phyloP scores from a whole-genome alignment of 768 basidiomycete species.

The Rhodotorula kratochvilovae region DNA sequence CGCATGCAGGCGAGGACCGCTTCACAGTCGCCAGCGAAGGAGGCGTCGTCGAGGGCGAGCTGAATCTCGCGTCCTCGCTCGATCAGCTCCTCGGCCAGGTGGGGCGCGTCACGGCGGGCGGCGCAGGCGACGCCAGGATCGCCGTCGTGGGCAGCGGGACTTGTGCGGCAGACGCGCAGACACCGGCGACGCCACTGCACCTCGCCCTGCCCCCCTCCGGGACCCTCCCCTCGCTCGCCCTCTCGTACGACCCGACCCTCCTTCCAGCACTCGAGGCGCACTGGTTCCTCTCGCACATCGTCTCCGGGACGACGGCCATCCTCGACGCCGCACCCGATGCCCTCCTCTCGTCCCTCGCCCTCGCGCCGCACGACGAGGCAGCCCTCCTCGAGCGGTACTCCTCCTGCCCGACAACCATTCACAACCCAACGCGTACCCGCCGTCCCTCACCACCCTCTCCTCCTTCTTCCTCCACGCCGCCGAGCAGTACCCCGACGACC shows the following conservation, averaged over 20 bases:
- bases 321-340: neutral
- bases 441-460: neutral
- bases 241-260: conserved; percentile 18
- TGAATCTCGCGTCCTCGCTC: neutral
- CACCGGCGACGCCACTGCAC: neutral
- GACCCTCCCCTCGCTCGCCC: neutral
- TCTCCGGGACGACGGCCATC: neutral
- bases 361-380: conserved; percentile 15
- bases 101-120: neutral
- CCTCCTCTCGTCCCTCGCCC: neutral
- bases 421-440: conserved; percentile 18
- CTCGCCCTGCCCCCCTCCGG: neutral
- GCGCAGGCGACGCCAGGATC: neutral
- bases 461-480: conserved; percentile 34
- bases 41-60: conserved; percentile 11
- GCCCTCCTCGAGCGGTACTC: neutral
- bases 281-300: conserved; percentile 34
- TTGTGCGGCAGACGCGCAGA: neutral
- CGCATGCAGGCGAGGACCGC: conserved; percentile 27
- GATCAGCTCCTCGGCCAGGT: neutral
- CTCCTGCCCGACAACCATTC: conserved; percentile 2
- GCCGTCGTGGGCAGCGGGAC: neutral
- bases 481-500: conserved; percentile 5
- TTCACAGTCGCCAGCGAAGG: conserved; percentile 5
- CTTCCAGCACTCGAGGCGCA: conserved; percentile 23